These are phyloP conservation scores for Tetradesmus obliquus DNA, from an alignment of 139 green algal species.

Conservation along the genomic window DNA sequence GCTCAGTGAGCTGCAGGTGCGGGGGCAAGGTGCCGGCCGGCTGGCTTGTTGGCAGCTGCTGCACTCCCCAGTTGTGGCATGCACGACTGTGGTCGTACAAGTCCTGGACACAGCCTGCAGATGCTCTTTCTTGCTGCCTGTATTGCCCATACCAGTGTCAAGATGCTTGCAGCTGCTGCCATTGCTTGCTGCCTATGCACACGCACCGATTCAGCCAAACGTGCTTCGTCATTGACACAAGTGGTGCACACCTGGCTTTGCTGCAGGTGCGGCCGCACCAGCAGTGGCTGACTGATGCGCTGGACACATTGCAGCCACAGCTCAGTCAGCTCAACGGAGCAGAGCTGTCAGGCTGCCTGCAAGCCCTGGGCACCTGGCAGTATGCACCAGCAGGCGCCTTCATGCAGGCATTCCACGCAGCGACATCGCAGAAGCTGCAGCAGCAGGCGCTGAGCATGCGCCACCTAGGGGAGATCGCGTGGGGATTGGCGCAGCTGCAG, in stretches of 20 bases:
- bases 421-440: conserved; percentile 21
- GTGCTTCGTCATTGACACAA: too few relatives aligned
- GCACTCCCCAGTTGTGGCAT: not conserved
- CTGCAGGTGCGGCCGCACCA: conserved; percentile 40
- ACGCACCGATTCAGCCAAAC: too few relatives aligned
- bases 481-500: conserved; percentile 31
- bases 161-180: not conserved
- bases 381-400: conserved; percentile 20
- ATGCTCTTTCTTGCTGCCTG: not conserved
- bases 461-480: conserved; percentile 19
- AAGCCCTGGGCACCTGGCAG: conserved; percentile 24
- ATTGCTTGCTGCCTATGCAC: not conserved
- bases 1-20: conserved; percentile 39
- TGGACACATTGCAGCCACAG: conserved; percentile 30
- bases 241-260: not conserved
- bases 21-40: not conserved
- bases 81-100: not conserved
- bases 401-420: conserved; percentile 3
- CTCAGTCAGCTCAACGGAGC: not conserved
- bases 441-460: not conserved
- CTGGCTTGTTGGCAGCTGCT: not conserved
- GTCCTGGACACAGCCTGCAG: not conserved
- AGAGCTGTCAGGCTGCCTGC: conserved; percentile 33
- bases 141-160: too few relatives aligned
- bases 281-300: conserved; percentile 34